A percentile compares a stretch with the other conserved stretches of the same genome.
phyloP scores from a whole-genome alignment of 495 filamentous ascomycete genomes.

The Lasiosphaeriaceae sp. region DNA sequence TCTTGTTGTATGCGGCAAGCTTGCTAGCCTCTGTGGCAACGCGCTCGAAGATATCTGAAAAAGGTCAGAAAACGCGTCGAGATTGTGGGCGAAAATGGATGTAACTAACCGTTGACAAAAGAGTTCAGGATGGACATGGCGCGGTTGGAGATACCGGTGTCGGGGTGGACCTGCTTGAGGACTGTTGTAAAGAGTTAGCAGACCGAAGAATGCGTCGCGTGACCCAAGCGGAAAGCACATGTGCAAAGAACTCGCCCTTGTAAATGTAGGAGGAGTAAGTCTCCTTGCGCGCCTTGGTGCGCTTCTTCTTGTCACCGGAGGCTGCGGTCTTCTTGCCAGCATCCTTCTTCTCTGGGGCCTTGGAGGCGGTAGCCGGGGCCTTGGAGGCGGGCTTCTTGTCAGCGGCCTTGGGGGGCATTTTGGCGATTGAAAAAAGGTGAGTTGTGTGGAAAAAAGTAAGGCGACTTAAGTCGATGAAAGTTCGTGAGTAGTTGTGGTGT shows the following conservation, averaged over 20 bases:
- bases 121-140: slow-evolving; percentile 99
- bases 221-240: not conserved
- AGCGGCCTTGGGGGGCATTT: slow-evolving; percentile 93
- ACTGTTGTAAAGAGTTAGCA: slow-evolving; percentile 52
- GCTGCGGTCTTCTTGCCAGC: slow-evolving; percentile 99
- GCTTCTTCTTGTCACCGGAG: slow-evolving; percentile 99
- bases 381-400: slow-evolving; percentile 99
- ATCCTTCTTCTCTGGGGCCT: slow-evolving; percentile 94
- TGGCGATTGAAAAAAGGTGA: slow-evolving; percentile 39
- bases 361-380: slow-evolving; percentile 76
- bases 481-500: slow-evolving; percentile 19
- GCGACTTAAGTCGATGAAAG: slow-evolving; percentile 19
- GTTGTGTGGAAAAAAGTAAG: slow-evolving; percentile 29
- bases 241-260: slow-evolving; percentile 70
- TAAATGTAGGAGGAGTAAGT: slow-evolving; percentile 99
- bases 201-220: slow-evolving; percentile 2
- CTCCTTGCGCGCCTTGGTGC: slow-evolving; percentile 99
- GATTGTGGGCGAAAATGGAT: slow-evolving; percentile 3
- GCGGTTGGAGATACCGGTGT: slow-evolving; percentile 99
- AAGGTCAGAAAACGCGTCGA: slow-evolving; percentile 13
- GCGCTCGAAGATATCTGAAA: slow-evolving; percentile 95
- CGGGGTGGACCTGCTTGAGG: slow-evolving; percentile 99
- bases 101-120: slow-evolving; percentile 89
- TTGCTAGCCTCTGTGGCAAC: slow-evolving; percentile 85
- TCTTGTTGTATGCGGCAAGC: not conserved